Evolutionary conservation across 352 stramenopile species (phyloP).

Genomic region (Globisporangium camurandrum): DNA sequence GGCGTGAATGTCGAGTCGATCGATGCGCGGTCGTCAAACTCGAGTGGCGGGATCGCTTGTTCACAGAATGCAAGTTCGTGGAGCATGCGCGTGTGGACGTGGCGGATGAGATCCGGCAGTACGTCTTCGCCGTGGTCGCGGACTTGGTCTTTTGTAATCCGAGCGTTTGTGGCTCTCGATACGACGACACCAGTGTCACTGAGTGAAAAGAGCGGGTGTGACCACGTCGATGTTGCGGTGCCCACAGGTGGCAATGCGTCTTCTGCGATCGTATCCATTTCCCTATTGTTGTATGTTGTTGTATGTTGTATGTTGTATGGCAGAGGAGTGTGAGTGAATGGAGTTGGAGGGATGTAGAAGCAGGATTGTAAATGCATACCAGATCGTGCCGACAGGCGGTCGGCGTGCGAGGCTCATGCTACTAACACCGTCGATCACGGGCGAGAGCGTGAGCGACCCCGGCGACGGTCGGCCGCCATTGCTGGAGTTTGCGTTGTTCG

Average conservation of each 20-base stretch:
- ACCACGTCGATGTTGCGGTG: constrained; percentile 38
- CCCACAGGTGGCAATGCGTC: constrained; percentile 45
- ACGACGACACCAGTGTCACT: constrained; percentile 48
- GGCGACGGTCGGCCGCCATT: constrained; percentile 4
- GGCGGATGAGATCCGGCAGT: constrained; percentile 54
- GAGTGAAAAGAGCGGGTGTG: constrained; percentile 51
- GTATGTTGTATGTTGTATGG: too few relatives aligned
- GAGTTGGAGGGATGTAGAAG: too few relatives aligned
- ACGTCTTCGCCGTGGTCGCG: constrained; percentile 62
- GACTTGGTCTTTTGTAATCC: constrained; percentile 71
- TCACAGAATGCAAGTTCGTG: constrained; percentile 74
- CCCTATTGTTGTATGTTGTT: too few relatives aligned
- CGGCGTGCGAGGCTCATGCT: constrained; percentile 12
- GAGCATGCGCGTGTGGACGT: constrained; percentile 75
- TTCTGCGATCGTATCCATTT: constrained; percentile 79
- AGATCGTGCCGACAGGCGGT: constrained; percentile 8
- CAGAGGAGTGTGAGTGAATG: too few relatives aligned
- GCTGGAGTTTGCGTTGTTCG: constrained; percentile 5
- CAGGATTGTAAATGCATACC: too few relatives aligned
- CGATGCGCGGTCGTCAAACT: constrained; percentile 42
- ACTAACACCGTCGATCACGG: constrained; percentile 35
- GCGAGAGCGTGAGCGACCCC: constrained; percentile 19
- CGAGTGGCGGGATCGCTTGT: constrained; percentile 68
- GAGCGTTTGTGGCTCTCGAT: constrained; percentile 28
- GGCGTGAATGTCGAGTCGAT: constrained; percentile 42